phyloP scores from a whole-genome alignment of 768 basidiomycete species.

The Mycena alexandri region DNA sequence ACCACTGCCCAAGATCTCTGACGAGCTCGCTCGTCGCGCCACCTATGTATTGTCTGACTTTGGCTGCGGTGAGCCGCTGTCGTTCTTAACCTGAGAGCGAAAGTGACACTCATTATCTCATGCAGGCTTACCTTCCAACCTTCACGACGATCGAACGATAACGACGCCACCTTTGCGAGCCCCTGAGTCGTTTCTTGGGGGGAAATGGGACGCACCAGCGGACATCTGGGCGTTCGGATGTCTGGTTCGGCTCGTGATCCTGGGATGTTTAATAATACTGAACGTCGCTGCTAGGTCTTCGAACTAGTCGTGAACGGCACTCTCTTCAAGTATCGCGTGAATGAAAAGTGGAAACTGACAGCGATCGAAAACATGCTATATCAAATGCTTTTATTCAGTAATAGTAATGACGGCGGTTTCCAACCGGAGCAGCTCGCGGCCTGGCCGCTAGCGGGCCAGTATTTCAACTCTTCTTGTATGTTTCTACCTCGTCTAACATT shows the following conservation, averaged over 20 bases:
- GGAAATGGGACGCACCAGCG: slow-evolving; percentile 44
- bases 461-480: slow-evolving; percentile 1
- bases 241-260: slow-evolving; percentile 37
- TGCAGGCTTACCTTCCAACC: slow-evolving; percentile 34
- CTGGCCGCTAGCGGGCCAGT: slow-evolving; percentile 18
- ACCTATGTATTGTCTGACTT: slow-evolving; percentile 46
- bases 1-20: slow-evolving; percentile 42
- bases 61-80: slow-evolving; percentile 41
- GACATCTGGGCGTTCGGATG: slow-evolving; percentile 51
- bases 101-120: slow-evolving; percentile 24
- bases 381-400: slow-evolving; percentile 23
- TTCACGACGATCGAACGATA: slow-evolving; percentile 36
- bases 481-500: too few relatives aligned
- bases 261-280: slow-evolving; percentile 2
- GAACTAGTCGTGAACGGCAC: slow-evolving; percentile 26
- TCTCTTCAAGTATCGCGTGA: slow-evolving; percentile 26
- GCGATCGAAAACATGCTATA: slow-evolving; percentile 30
- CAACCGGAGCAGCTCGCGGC: slow-evolving; percentile 18
- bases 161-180: slow-evolving; percentile 42
- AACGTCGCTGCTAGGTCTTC: slow-evolving; percentile 23
- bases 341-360: slow-evolving; percentile 16
- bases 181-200: slow-evolving; percentile 46
- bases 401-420: slow-evolving; percentile 13
- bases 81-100: background rate
- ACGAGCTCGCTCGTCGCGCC: slow-evolving; percentile 38